Conservation (phyloP, 2,329 filamentous ascomycete species). For the Boeremia lycopersici region DNA sequence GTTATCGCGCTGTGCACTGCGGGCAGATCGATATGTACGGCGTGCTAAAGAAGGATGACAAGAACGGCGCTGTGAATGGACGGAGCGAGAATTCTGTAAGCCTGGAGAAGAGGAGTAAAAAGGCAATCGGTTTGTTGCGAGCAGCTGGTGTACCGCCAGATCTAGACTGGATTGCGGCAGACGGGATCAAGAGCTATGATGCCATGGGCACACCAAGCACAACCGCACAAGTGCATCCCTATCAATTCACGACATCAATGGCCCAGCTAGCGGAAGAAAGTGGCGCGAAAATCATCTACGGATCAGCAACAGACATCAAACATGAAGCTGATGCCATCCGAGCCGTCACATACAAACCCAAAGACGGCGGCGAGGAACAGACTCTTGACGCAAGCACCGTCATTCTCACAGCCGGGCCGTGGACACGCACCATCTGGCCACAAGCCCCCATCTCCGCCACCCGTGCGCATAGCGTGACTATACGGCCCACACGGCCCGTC, state of each 20-base stretch:
- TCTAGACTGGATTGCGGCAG: slow-evolving; percentile 80
- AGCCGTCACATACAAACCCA: slow-evolving; percentile 67
- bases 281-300: slow-evolving; percentile 65
- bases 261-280: slow-evolving; percentile 72
- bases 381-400: slow-evolving; percentile 61
- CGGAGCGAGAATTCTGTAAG: not conserved
- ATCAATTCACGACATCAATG: slow-evolving; percentile 85
- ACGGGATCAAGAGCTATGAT: slow-evolving; percentile 72
- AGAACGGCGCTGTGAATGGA: slow-evolving; percentile 36
- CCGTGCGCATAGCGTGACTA: slow-evolving; percentile 69
- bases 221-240: slow-evolving; percentile 93
- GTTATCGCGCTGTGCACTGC: slow-evolving; percentile 79
- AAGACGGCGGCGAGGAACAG: slow-evolving; percentile 49
- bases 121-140: slow-evolving; percentile 57
- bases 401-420: slow-evolving; percentile 66
- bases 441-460: slow-evolving; percentile 63
- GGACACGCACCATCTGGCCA: slow-evolving; percentile 62
- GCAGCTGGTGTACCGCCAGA: slow-evolving; percentile 73
- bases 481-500: slow-evolving; percentile 63
- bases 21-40: slow-evolving; percentile 66
- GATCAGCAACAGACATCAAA: slow-evolving; percentile 72
- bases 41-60: slow-evolving; percentile 33
- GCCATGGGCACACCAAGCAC: slow-evolving; percentile 81
- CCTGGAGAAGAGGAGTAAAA: slow-evolving; percentile 60
- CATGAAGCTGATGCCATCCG: slow-evolving; percentile 62